Evolutionary conservation across 306 rosid genomes (phyloP), one percentile per base, ranked within the genome.

Genomic region (Acacia acuminata): DNA sequence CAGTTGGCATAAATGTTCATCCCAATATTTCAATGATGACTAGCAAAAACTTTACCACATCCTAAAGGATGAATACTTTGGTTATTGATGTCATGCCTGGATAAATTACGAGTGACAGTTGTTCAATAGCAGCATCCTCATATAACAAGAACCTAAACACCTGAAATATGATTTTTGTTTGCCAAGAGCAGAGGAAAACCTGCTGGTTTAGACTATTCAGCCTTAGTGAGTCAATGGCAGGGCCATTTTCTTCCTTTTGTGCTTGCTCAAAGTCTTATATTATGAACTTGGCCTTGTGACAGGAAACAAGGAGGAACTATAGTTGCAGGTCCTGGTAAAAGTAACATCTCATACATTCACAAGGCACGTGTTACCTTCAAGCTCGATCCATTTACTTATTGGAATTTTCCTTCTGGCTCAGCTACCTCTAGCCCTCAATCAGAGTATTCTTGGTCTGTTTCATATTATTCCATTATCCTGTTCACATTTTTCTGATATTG

Each of bases 241-340:
- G 10, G 65, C 34, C 69, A 8, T 63, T 44, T 47, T 43, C 53
- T 73, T 72, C 32, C 1, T 50, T 38, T 25, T 77, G 76, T 69
- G 77, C 45, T n/a, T 81, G 70, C 72, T 56, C 55, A 65, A 17
- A 50, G 3, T 77, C 25, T 56, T n/a, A 61, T 34, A 25, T 63
- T 24, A 53, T 68, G 69, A 80, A 38, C 32, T 77, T 82, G 48
- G 45, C 20, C 51, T 51, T 71, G 72, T 83, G 78, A 84, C 91
- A 95, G 98, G 98, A 88, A 92, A 84, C 97, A 95, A 86, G 98
- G 98, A 75, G 98, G 98, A 78, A 89, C 92, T 66, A 77, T 95
- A 86, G 98, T 95, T 79, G 97, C 98, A 75, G 98, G 99, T 81
- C 96, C 99, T 27, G 96, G 97, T 56, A 95, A 90, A 92, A 85